Evolutionary conservation across 1,284 basidiomycete genomes (phyloP).

Genomic region (Neonothopanus nambi): DNA sequence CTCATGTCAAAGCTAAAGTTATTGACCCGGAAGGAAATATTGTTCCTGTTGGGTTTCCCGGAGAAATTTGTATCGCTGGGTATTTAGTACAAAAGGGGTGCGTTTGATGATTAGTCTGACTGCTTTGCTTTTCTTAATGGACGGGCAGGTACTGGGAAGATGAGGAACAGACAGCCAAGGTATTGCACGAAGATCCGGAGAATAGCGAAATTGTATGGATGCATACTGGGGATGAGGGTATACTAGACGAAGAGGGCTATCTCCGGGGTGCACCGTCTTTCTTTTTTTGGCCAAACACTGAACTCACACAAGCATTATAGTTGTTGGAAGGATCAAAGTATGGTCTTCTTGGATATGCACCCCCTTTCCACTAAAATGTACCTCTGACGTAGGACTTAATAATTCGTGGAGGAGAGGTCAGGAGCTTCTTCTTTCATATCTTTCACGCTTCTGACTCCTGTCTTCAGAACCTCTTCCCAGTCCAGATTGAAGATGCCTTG

Average conservation of each 20-base stretch:
- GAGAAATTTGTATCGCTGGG: constrained; percentile 74
- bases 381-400: constrained; percentile 67
- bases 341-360: constrained; percentile 29
- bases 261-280: constrained; percentile 53
- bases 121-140: neutral
- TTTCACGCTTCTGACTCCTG: neutral
- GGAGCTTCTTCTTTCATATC: neutral
- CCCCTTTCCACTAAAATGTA: neutral
- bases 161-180: constrained; percentile 64
- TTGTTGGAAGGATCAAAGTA: constrained; percentile 74
- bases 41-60: constrained; percentile 68
- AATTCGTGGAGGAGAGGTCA: constrained; percentile 83
- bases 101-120: neutral
- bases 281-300: neutral
- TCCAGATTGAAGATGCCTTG: constrained; percentile 81
- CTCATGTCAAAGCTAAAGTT: constrained; percentile 78
- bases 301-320: constrained; percentile 33
- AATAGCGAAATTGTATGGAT: constrained; percentile 73
- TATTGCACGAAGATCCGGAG: constrained; percentile 48
- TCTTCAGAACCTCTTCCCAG: constrained; percentile 76
- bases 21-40: constrained; percentile 58
- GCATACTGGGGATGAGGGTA: constrained; percentile 82
- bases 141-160: constrained; percentile 74
- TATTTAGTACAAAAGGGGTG: constrained; percentile 81
- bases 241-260: constrained; percentile 84